Conservation (phyloP, 208 protist species). For the Trypanosoma lewisi region DNA sequence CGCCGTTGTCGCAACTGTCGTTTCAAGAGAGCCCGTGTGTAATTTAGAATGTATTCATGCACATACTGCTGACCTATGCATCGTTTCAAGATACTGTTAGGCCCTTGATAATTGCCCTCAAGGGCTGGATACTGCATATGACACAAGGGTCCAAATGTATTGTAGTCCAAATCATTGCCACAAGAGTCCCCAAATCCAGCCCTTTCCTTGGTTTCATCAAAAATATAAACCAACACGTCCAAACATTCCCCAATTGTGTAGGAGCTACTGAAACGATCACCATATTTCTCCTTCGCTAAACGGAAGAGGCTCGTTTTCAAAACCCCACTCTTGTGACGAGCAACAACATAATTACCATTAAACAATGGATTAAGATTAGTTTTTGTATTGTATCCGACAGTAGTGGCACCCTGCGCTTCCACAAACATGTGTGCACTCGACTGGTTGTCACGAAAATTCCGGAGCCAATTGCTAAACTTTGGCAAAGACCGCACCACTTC, state of each 20-base stretch:
- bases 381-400: slow-evolving; percentile 36
- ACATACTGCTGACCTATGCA: slow-evolving; percentile 56
- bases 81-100: slow-evolving; percentile 57
- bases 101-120: slow-evolving; percentile 48
- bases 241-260: slow-evolving; percentile 43
- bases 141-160: slow-evolving; percentile 61
- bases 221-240: slow-evolving; percentile 34
- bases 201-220: slow-evolving; percentile 11
- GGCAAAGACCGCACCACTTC: slow-evolving; percentile 53
- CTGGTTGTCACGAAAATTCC: slow-evolving; percentile 28
- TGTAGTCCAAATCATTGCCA: slow-evolving; percentile 32
- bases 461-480: slow-evolving; percentile 43
- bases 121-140: slow-evolving; percentile 46
- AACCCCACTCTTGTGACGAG: neutral
- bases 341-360: slow-evolving; percentile 15
- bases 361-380: slow-evolving; percentile 38
- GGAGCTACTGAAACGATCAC: slow-evolving; percentile 30
- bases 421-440: slow-evolving; percentile 31
- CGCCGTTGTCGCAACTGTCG: slow-evolving; percentile 25
- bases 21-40: slow-evolving; percentile 35
- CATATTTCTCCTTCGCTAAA: slow-evolving; percentile 44
- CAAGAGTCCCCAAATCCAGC: slow-evolving; percentile 32
- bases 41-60: slow-evolving; percentile 57
- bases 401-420: slow-evolving; percentile 42
- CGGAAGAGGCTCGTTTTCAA: slow-evolving; percentile 30